phyloP scores from a whole-genome alignment of 108 stramenopile genomes.

The Asterionellopsis glacialis region DNA sequence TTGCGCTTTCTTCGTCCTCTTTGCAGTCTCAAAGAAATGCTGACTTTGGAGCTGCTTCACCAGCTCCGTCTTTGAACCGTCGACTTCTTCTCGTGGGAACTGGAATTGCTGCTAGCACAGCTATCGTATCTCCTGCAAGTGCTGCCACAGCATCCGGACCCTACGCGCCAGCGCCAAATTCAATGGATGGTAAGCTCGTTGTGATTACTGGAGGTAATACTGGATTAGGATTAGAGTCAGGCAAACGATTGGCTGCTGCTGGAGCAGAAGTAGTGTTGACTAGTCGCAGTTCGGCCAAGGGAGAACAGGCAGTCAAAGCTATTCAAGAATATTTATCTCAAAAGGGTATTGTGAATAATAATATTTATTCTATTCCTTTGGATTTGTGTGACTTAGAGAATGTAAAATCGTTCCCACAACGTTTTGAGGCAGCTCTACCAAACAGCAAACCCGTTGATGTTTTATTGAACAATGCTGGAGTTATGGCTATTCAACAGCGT shows the following conservation, averaged over 20 bases:
- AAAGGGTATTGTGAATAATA: conserved; percentile 20
- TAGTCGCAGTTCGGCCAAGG: conserved; percentile 46
- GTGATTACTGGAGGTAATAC: conserved; percentile 75
- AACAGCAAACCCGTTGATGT: conserved; percentile 36
- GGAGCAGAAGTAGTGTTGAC: conserved; percentile 83
- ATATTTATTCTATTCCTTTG: conserved; percentile 41
- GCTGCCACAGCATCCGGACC: too few species aligned
- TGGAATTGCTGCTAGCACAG: too few species aligned
- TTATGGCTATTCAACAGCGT: conserved; percentile 78
- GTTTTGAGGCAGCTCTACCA: conserved; percentile 21
- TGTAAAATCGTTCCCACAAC: conserved; percentile 55
- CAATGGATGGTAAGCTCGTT: conserved; percentile 48
- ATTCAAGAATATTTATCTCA: conserved; percentile 41
- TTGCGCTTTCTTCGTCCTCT: too few species aligned
- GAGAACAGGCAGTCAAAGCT: conserved; percentile 38
- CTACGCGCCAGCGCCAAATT: conserved; percentile 27
- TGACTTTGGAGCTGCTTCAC: too few species aligned
- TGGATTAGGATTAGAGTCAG: conserved; percentile 82
- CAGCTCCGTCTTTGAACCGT: too few species aligned
- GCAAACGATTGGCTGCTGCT: conserved; percentile 58
- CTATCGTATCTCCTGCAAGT: too few species aligned
- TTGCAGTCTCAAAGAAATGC: too few species aligned
- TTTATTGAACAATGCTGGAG: conserved; percentile 86
- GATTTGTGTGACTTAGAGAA: conserved; percentile 60
- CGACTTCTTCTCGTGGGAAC: too few species aligned